Percentiles rank a stretch among this genome's conserved stretches.
These are phyloP conservation scores for Peronospora tabacina DNA, from an alignment of 352 stramenopile species.

Conservation along the genomic window DNA sequence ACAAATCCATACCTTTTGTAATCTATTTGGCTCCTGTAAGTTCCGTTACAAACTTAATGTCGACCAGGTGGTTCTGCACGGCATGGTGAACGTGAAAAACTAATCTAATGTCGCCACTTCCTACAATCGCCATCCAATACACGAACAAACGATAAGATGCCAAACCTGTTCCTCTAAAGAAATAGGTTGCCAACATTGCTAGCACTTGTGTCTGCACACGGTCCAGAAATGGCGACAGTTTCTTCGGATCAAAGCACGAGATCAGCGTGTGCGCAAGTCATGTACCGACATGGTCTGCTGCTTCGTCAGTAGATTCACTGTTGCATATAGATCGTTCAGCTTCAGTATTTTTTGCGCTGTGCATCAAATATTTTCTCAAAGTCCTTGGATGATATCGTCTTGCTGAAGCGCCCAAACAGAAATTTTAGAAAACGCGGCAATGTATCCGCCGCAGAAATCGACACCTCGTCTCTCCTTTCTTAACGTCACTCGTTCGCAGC, in stretches of 20 bases:
- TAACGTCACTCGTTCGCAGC: slow-evolving; percentile 33
- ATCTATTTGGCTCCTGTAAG: too few relatives aligned
- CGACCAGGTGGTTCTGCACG: too few relatives aligned
- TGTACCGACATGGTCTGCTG: slow-evolving; percentile 54
- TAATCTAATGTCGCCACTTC: slow-evolving; percentile 61
- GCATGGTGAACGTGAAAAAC: slow-evolving; percentile 64
- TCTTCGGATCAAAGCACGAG: slow-evolving; percentile 63
- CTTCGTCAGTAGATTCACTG: slow-evolving; percentile 33
- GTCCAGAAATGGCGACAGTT: slow-evolving; percentile 47
- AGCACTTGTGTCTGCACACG: slow-evolving; percentile 43
- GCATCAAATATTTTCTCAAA: slow-evolving; percentile 41
- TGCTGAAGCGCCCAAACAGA: slow-evolving; percentile 52
- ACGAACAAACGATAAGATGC: too few relatives aligned
- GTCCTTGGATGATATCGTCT: slow-evolving; percentile 49
- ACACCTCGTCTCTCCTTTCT: slow-evolving; percentile 15
- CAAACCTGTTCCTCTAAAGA: too few relatives aligned
- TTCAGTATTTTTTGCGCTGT: slow-evolving; percentile 53
- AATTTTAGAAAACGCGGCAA: slow-evolving; percentile 55
- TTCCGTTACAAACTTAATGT: too few relatives aligned
- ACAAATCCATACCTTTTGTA: too few relatives aligned
- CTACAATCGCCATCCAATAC: slow-evolving; percentile 9
- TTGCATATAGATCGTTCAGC: slow-evolving; percentile 63
- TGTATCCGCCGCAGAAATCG: slow-evolving; percentile 37
- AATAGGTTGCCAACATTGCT: slow-evolving; percentile 12
- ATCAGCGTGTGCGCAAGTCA: slow-evolving; percentile 74